phyloP scores from a whole-genome alignment of 129 eudicot species.

The Solidago caesia region DNA sequence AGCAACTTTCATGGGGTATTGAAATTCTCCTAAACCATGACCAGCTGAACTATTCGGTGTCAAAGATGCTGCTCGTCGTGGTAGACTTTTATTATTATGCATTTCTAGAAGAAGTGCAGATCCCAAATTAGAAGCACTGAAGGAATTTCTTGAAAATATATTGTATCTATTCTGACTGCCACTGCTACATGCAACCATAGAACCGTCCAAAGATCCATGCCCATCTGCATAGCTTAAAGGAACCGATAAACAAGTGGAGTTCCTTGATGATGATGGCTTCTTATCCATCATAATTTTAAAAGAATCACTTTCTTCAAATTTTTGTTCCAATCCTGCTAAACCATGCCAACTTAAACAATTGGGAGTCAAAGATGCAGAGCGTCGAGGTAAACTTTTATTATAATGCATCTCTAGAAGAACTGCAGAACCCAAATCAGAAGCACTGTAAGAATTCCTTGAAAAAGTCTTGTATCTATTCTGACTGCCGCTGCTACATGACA shows the following conservation, averaged over 20 bases:
- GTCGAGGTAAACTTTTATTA: conserved; percentile 25
- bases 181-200: conserved; percentile 18
- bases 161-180: conserved; percentile 20
- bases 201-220: conserved; percentile 17
- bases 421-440: conserved; percentile 31
- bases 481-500: conserved; percentile 15
- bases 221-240: neutral
- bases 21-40: conserved; percentile 36
- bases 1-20: conserved; percentile 29
- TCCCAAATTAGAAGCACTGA: conserved; percentile 33
- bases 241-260: neutral
- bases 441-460: conserved; percentile 29
- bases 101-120: conserved; percentile 31
- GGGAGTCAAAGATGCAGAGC: conserved; percentile 29
- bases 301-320: neutral
- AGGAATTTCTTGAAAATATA: conserved; percentile 23
- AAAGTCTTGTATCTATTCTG: conserved; percentile 3
- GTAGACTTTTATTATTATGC: conserved; percentile 33
- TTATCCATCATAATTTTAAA: neutral
- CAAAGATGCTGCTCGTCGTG: conserved; percentile 30
- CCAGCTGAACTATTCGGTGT: conserved; percentile 29
- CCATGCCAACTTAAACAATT: conserved; percentile 20
- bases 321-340: conserved; percentile 24
- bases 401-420: conserved; percentile 33
- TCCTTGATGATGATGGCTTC: conserved; percentile 12